Percentiles rank a stretch among this genome's conserved stretches.
Conservation (phyloP, 306 rosid species). For the Cucurbita moschata region DNA sequence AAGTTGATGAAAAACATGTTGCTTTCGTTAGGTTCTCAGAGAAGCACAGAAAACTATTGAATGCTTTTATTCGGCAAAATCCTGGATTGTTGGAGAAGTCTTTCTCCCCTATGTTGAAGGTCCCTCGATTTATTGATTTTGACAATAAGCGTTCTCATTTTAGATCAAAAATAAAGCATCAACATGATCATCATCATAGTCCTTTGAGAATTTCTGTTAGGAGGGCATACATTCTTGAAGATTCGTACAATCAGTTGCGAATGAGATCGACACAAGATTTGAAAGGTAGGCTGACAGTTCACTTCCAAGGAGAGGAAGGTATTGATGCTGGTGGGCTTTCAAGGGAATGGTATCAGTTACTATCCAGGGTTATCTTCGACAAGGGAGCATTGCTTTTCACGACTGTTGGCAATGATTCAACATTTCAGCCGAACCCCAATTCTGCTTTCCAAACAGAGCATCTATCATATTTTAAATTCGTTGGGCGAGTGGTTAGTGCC, state of each 20-base stretch:
- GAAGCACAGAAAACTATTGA: constrained; percentile 82
- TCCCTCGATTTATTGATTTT: constrained; percentile 82
- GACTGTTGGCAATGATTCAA: constrained; percentile 88
- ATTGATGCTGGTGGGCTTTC: constrained; percentile 97
- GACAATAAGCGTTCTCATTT: constrained; percentile 92
- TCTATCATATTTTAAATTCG: constrained; percentile 91
- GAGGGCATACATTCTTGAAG: constrained; percentile 91
- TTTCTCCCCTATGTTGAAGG: constrained; percentile 78
- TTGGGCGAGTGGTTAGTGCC: constrained; percentile 92
- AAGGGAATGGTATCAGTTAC: constrained; percentile 90
- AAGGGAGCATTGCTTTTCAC: constrained; percentile 91
- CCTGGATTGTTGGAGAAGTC: constrained; percentile 93
- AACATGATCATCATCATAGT: constrained; percentile 86
- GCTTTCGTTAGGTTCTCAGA: constrained; percentile 82
- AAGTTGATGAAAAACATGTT: constrained; percentile 65
- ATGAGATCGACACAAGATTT: constrained; percentile 71
- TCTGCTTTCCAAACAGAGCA: constrained; percentile 96
- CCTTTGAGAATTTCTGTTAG: constrained; percentile 89
- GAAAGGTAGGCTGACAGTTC: constrained; percentile 93
- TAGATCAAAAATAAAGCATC: constrained; percentile 90
- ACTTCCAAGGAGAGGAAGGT: constrained; percentile 99
- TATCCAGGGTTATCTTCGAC: constrained; percentile 93
- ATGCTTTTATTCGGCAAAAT: constrained; percentile 91
- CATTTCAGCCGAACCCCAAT: constrained; percentile 95
- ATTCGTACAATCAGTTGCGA: constrained; percentile 92